Percentiles rank a stretch among this genome's conserved stretches.
phyloP scores from a whole-genome alignment of 1,284 basidiomycete species.

The Ceratobasidium theobromae region DNA sequence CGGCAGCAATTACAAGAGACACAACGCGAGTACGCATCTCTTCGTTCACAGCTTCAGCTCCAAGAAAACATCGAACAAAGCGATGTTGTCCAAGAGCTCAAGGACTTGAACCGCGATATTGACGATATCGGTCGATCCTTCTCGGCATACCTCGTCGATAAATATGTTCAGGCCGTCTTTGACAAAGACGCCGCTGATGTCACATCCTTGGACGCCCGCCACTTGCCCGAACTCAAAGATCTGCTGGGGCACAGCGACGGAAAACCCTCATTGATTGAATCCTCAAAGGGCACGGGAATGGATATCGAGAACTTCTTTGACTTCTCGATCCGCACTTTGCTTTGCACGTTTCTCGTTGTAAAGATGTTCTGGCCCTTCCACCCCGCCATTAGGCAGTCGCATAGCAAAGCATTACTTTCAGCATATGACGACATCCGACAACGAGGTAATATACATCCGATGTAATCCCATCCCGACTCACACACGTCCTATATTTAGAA shows the following conservation, averaged over 20 bases:
- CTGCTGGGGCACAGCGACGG: slow-evolving; percentile 7
- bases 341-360: neutral
- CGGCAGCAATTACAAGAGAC: neutral
- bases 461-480: neutral
- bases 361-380: slow-evolving; percentile 22
- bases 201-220: slow-evolving; percentile 2
- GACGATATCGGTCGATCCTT: slow-evolving; percentile 21
- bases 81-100: slow-evolving; percentile 11
- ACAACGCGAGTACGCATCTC: neutral
- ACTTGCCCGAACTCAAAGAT: neutral
- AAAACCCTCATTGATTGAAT: neutral
- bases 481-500: neutral
- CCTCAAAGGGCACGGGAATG: neutral
- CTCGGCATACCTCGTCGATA: slow-evolving; percentile 11
- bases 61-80: slow-evolving; percentile 24
- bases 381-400: neutral
- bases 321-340: slow-evolving; percentile 7
- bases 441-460: neutral
- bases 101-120: slow-evolving; percentile 12
- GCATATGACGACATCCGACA: slow-evolving; percentile 10
- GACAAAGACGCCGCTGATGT: slow-evolving; percentile 1
- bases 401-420: neutral
- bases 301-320: slow-evolving; percentile 30
- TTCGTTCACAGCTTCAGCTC: slow-evolving; percentile 23
- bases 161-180: neutral